Evolutionary conservation across 129 eudicot genomes (phyloP).

Genomic region (Centella asiatica): DNA sequence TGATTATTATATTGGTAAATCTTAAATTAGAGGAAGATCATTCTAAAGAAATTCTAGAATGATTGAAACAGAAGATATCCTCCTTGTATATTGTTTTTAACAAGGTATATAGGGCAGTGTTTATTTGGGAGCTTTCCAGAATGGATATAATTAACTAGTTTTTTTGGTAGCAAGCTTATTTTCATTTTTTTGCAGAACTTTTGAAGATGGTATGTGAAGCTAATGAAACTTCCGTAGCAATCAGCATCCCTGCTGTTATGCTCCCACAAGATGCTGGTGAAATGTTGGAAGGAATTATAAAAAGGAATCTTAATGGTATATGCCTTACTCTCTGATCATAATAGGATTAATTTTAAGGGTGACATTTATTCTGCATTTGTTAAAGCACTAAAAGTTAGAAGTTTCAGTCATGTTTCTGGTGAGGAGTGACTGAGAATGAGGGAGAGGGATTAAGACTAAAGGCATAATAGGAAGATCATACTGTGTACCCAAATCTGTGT

Average conservation of each 20-base stretch:
- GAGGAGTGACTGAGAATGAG: no score
- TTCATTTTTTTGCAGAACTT: slow-evolving; percentile 48
- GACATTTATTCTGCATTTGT: neutral
- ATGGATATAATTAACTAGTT: neutral
- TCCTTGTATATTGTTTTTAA: neutral
- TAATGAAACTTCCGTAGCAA: slow-evolving; percentile 43
- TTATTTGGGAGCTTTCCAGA: neutral
- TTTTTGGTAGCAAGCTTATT: no score
- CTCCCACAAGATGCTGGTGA: slow-evolving; percentile 96
- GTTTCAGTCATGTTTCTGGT: no score
- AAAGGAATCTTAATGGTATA: slow-evolving; percentile 52
- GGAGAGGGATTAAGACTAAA: no score
- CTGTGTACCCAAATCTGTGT: no score
- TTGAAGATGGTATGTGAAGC: slow-evolving; percentile 97
- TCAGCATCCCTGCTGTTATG: slow-evolving; percentile 87
- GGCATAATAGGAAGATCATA: no score
- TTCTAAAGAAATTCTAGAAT: no score
- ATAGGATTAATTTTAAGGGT: neutral
- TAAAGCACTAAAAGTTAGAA: neutral
- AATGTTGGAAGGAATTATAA: slow-evolving; percentile 34
- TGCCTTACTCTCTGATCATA: neutral
- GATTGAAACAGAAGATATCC: neutral
- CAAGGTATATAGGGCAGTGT: no score
- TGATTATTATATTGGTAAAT: no score
- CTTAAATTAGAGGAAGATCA: neutral